Evolutionary conservation across 2,329 filamentous ascomycete species (phyloP).

Genomic region (Cladosporium sp.): DNA sequence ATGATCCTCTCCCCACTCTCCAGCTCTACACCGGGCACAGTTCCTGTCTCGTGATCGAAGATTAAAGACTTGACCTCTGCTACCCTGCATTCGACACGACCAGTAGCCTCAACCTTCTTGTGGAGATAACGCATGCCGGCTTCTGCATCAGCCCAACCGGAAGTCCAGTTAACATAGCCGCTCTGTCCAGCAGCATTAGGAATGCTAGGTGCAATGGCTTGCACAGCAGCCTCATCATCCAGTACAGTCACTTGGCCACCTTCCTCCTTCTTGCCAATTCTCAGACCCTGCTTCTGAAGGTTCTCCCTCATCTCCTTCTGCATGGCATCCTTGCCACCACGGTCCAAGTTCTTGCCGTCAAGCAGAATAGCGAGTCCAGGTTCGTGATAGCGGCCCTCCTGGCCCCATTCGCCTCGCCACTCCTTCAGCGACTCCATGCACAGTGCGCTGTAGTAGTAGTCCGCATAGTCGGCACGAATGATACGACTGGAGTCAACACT

Average conservation of each 20-base stretch:
- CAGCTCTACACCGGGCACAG: constrained; percentile 58
- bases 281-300: constrained; percentile 49
- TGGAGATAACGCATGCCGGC: constrained; percentile 64
- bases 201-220: constrained; percentile 34
- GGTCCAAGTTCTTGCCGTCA: constrained; percentile 42
- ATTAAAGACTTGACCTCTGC: constrained; percentile 46
- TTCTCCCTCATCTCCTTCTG: constrained; percentile 56
- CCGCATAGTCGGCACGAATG: constrained; percentile 73
- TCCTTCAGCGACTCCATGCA: constrained; percentile 64
- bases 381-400: constrained; percentile 65
- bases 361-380: constrained; percentile 64
- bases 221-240: constrained; percentile 36
- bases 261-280: constrained; percentile 32
- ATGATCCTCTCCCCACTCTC: constrained; percentile 46
- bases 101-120: constrained; percentile 46
- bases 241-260: constrained; percentile 36
- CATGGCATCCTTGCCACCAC: constrained; percentile 38
- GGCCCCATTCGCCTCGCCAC: constrained; percentile 63
- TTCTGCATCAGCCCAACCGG: constrained; percentile 78
- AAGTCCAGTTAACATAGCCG: constrained; percentile 69
- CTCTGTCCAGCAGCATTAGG: constrained; percentile 52
- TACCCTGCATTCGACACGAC: constrained; percentile 48
- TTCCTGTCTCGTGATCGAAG: constrained; percentile 31
- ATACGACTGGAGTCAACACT: constrained; percentile 57
- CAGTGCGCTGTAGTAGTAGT: constrained; percentile 70